Base-by-base conservation (phyloP, 2,329 filamentous ascomycete genomes). In the Colletotrichum falcatum region DNA sequence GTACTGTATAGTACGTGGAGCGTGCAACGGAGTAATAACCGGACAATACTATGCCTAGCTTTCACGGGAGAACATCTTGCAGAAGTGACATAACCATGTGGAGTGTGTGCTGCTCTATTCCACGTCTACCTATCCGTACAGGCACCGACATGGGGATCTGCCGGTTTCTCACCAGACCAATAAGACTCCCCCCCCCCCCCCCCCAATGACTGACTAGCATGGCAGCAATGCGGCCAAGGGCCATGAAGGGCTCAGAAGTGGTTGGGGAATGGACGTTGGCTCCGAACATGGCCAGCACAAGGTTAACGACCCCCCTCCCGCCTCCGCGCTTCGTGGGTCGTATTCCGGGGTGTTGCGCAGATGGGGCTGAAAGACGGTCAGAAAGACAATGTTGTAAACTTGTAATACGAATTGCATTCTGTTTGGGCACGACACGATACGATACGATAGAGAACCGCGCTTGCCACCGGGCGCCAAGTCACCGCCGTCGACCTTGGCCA, bases 1-100 rank as follows among this genome's bases (percentile, higher is more conserved):
- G n/a, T n/a, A n/a, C n/a, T n/a, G n/a, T 26, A 39, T 2, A 20
- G 44, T 48, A 23, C n/a, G 51, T 20, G 30, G 23, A 28, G 42
- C 35, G 51, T 53, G 46, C n/a, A 14, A 23, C n/a, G 33, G 53
- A 48, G 35, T 14, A 54, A 60, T 35, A 12, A 35, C 35, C 8
- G 20, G 44, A 49, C 9, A 70, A 61, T 59, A 35, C 54, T 62
- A 46, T 48, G 51, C 58, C 44, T 39, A 5, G 11, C 16, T 14
- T 33, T 60, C 33, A 14, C 18, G 16, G 42, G 62, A 61, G 37
- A n/a, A n/a, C 26, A 39, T 61, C 33, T 70, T n/a, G 49, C 66
- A 70, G 66, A 16, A 61, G 62, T 70, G 66, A 70, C 55, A 66
- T 61, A 66, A 70, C 54, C 35, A 30, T 61, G 48, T 69, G 66